Evolutionary conservation across 768 basidiomycete genomes (phyloP).

Genomic region (Dentipellis fragilis): DNA sequence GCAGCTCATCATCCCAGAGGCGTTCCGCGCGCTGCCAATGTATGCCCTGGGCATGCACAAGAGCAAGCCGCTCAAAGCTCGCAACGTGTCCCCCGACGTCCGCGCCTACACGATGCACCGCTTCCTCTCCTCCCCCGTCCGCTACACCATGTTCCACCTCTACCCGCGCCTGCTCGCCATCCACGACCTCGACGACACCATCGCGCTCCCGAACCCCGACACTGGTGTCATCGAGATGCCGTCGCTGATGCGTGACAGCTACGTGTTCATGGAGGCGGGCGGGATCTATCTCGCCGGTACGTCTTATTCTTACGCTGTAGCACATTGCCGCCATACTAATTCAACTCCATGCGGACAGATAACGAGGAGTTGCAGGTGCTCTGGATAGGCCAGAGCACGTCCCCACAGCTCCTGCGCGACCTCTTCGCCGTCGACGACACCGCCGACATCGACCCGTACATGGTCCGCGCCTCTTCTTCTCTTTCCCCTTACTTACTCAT

Average conservation of each 20-base stretch:
- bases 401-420: constrained; percentile 74
- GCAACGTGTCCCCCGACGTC: constrained; percentile 88
- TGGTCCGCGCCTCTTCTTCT: constrained; percentile 35
- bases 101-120: constrained; percentile 79
- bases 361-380: constrained; percentile 83
- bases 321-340: not conserved
- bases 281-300: constrained; percentile 91
- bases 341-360: constrained; percentile 34
- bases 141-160: constrained; percentile 62
- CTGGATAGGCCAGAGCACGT: constrained; percentile 81
- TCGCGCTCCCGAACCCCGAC: constrained; percentile 54
- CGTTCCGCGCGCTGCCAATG: constrained; percentile 77
- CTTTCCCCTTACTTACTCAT: not conserved
- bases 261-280: constrained; percentile 80
- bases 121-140: constrained; percentile 60
- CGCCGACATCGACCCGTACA: constrained; percentile 51
- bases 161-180: constrained; percentile 86
- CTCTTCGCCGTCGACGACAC: constrained; percentile 81
- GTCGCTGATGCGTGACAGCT: constrained; percentile 68
- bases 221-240: constrained; percentile 60
- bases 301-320: constrained; percentile 10
- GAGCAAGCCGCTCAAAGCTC: constrained; percentile 87
- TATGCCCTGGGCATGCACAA: constrained; percentile 78
- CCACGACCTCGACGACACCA: constrained; percentile 68
- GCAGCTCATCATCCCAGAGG: constrained; percentile 91